Conservation (phyloP, 208 protist species). For the Acanthamoeba lenticulata region DNA sequence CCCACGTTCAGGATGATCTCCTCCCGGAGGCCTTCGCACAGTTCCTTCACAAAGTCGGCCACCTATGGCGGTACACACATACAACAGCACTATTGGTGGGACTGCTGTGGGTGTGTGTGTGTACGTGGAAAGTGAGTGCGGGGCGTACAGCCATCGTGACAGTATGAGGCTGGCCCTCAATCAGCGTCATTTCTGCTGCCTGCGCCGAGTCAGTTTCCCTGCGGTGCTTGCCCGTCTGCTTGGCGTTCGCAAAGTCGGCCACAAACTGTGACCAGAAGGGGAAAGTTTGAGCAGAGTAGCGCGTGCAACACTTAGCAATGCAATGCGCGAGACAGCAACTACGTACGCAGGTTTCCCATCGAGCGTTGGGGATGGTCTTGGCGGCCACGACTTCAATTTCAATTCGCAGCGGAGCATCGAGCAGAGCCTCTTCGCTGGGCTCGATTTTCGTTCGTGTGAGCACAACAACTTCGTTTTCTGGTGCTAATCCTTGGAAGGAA, state of each 20-base stretch:
- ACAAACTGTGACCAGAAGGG: background rate
- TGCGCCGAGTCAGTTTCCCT: background rate
- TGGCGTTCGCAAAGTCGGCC: background rate
- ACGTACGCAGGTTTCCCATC: background rate
- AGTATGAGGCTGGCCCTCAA: background rate
- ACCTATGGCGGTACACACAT: background rate
- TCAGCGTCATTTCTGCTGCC: background rate
- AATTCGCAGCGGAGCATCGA: background rate
- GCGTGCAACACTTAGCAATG: too few species aligned
- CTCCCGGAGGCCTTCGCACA: constrained; percentile 5
- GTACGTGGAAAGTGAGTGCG: background rate
- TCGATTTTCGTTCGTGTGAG: background rate
- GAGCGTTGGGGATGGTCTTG: background rate
- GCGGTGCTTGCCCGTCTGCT: background rate
- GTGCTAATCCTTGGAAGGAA: too few species aligned
- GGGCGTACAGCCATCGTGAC: background rate
- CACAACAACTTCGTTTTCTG: background rate
- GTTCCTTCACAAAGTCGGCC: background rate
- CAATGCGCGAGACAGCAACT: too few species aligned
- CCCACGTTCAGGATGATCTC: constrained; percentile 26
- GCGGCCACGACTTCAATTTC: background rate
- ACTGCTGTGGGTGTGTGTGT: background rate
- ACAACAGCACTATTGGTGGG: too few species aligned
- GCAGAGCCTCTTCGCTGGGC: background rate
- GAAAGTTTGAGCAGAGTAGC: too few species aligned